Evolutionary conservation across 2,329 filamentous ascomycete species (phyloP).

Genomic region (Hawksworthiomyces lignivorus): DNA sequence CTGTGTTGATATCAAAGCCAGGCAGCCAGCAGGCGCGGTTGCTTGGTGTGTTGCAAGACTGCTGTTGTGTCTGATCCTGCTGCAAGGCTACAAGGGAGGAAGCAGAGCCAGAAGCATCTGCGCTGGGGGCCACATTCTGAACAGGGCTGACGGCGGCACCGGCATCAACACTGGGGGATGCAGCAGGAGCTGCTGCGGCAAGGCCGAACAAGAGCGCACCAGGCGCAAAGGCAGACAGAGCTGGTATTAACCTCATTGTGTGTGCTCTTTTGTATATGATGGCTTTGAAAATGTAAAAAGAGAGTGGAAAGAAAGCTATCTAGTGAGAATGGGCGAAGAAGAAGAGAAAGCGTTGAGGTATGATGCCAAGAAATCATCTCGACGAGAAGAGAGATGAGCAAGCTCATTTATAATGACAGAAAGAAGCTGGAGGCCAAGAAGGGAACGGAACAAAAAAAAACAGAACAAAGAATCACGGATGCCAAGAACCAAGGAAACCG

Average conservation of each 20-base stretch:
- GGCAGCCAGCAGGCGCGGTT: constrained; percentile 13
- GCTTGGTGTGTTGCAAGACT: constrained; percentile 9
- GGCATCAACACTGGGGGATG: not conserved
- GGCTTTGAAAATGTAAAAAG: no score
- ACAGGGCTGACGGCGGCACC: no score
- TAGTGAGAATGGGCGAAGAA: no score
- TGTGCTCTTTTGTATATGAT: no score
- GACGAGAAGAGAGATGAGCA: not conserved
- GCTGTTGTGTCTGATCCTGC: not conserved
- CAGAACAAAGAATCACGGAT: no score
- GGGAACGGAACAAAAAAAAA: no score
- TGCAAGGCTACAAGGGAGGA: not conserved
- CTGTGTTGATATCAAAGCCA: constrained; percentile 14
- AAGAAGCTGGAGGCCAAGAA: no score
- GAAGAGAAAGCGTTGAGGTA: not conserved
- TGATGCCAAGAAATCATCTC: not conserved
- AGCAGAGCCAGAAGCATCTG: not conserved
- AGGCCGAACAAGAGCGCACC: constrained; percentile 1
- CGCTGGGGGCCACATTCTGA: no score
- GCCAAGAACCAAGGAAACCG: not conserved
- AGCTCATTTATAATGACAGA: no score
- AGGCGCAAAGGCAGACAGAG: constrained; percentile 6
- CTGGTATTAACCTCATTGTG: constrained; percentile 7
- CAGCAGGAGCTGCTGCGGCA: constrained; percentile 7
- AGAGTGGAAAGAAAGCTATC: not conserved